These are phyloP conservation scores for Calonectria montana DNA, from an alignment of 2,329 filamentous ascomycete species.

Conservation along the genomic window DNA sequence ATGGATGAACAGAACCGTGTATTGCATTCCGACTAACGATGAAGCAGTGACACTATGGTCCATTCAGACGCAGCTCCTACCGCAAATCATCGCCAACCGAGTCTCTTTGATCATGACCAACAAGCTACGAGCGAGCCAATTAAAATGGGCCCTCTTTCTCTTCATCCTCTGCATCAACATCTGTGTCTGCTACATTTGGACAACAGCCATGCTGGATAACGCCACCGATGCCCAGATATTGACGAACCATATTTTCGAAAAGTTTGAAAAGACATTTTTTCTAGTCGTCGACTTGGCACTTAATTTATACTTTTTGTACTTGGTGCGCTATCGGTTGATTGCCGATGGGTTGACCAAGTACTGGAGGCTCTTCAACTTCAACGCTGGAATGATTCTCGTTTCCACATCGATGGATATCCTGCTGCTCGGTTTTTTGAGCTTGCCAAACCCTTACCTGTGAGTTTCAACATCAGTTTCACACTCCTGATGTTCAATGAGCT, in stretches of 20 bases:
- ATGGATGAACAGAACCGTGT: neutral
- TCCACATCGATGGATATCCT: constrained; percentile 60
- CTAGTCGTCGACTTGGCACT: constrained; percentile 59
- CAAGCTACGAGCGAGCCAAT: constrained; percentile 43
- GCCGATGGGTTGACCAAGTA: constrained; percentile 63
- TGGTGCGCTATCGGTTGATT: constrained; percentile 58
- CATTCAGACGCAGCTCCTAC: constrained; percentile 52
- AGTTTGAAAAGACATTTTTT: constrained; percentile 58
- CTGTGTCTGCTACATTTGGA: constrained; percentile 55
- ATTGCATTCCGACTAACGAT: neutral
- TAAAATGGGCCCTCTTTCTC: constrained; percentile 51
- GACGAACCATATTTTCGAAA: constrained; percentile 39
- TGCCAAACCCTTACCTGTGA: constrained; percentile 32
- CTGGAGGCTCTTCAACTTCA: constrained; percentile 60
- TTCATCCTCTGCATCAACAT: constrained; percentile 52
- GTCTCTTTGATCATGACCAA: constrained; percentile 55
- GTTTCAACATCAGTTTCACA: neutral
- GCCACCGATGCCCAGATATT: constrained; percentile 20
- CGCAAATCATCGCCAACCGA: constrained; percentile 59
- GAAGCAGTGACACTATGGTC: constrained; percentile 25
- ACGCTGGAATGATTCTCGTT: constrained; percentile 58
- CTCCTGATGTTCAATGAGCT: neutral
- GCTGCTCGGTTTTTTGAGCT: constrained; percentile 37
- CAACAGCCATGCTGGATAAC: constrained; percentile 45
- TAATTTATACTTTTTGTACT: constrained; percentile 61